Evolutionary conservation across 495 filamentous ascomycete species (phyloP), one percentile per base, ranked within the genome.

Genomic region (Xylaria bambusicola): DNA sequence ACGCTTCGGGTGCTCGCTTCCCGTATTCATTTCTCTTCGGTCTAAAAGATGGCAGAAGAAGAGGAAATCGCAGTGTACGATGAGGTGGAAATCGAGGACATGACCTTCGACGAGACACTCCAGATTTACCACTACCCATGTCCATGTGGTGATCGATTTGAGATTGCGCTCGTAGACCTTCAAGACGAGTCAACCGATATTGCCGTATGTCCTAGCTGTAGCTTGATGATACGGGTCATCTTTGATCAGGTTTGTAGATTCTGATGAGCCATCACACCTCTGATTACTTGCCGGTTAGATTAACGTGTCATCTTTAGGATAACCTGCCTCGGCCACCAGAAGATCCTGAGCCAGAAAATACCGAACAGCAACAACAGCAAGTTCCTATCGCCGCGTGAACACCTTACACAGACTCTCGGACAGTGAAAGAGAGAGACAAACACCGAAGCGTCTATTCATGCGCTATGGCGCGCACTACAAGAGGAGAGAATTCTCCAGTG

Each of bases 71-170:
- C 88, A 56, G 88, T 96, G 67, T 98, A 98, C 80, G 94, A 98
- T 74, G 93, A 98, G 75, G 92, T 98, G 77, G 94, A 98, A 71
- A 97, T 98, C 82, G 94, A 98, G 73, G 94, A 98, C 72, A 96
- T 98, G 90, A 94, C 91, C 69, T 98, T 85, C 73, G 92, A 98
- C 73, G 75, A 86, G 23, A 81, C 80, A 2, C 79, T 91, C 20
- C 86, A 95, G 73, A 86, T 96, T 67, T 98, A 96, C 75, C 89
- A 92, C 72, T 97, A 92, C 73, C 94, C 94, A 15, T 98, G 94
- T 71, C 94, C 94, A 0, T 98, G 94, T 73, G 94, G 94, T 73
- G 94, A 98, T 77, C 87, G 91, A 35, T 98, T 98, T 77, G 90
- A 97, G 77, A 98, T 98, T 69, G 82, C 82, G 17, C 84, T 98